A percentile compares a stretch with the other conserved stretches of the same genome.
Conservation (phyloP, 1,139 yeast genomes). For the Blastobotrys ciferrii region DNA sequence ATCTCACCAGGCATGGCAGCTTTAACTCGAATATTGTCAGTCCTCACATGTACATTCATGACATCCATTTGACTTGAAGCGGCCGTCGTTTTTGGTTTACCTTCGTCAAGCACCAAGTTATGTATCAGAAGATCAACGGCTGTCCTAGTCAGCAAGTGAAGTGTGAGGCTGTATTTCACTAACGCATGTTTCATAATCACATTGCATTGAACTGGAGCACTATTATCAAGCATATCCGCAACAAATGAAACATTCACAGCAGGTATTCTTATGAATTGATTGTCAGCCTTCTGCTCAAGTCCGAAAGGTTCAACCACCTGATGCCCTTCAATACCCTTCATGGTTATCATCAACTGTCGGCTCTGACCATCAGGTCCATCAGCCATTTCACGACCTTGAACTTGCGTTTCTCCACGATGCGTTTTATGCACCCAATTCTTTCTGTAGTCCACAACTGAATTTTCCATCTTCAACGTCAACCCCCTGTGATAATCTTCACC, state of each 20-base stretch:
- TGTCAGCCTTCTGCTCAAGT: constrained; percentile 20
- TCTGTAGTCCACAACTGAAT: constrained; percentile 27
- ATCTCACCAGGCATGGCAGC: constrained; percentile 51
- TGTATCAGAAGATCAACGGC: constrained; percentile 20
- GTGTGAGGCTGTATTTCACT: constrained; percentile 32
- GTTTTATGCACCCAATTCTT: constrained; percentile 11
- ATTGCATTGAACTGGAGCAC: constrained; percentile 23
- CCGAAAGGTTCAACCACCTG: constrained; percentile 31
- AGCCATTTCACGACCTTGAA: background rate
- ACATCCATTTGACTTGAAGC: constrained; percentile 13
- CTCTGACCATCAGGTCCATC: constrained; percentile 13
- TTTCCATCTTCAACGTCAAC: constrained; percentile 25
- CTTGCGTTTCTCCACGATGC: background rate
- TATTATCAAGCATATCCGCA: constrained; percentile 21
- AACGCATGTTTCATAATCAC: constrained; percentile 30
- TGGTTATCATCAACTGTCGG: constrained; percentile 23
- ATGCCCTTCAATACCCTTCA: constrained; percentile 34
- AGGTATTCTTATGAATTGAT: constrained; percentile 31
- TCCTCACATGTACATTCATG: constrained; percentile 42
- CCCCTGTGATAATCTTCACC: constrained; percentile 26
- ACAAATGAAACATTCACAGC: constrained; percentile 24
- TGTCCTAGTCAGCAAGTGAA: constrained; percentile 28
- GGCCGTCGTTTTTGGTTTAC: background rate
- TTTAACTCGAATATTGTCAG: constrained; percentile 44
- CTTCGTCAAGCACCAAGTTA: constrained; percentile 22